Percentiles rank a stretch among this genome's conserved stretches.
These are phyloP conservation scores for Evansstolkia leycettana DNA, from an alignment of 495 filamentous ascomycete genomes.

Conservation along the genomic window DNA sequence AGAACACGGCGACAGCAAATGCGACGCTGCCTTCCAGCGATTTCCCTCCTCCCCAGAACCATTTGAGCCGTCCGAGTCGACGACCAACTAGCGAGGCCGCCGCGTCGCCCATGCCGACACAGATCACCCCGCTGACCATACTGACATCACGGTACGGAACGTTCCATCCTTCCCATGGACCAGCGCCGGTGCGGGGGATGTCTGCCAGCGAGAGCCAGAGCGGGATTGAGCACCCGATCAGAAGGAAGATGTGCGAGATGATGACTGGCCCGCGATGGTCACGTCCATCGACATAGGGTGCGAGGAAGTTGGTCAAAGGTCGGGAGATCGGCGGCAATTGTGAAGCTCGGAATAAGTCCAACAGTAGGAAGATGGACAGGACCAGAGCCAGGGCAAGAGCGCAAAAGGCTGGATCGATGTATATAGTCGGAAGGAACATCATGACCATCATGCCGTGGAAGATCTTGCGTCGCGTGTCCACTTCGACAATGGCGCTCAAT, in stretches of 20 bases:
- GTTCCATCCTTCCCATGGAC: constrained; percentile 58
- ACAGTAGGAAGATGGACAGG: constrained; percentile 69
- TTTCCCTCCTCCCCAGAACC: constrained; percentile 95
- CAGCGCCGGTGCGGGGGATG: constrained; percentile 39
- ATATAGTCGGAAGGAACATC: constrained; percentile 82
- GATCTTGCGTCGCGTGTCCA: constrained; percentile 95
- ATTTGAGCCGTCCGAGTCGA: constrained; percentile 77
- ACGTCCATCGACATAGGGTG: constrained; percentile 88
- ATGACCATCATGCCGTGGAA: constrained; percentile 97
- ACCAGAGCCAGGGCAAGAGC: constrained; percentile 64
- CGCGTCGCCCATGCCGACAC: constrained; percentile 90
- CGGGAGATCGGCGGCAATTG: constrained; percentile 81
- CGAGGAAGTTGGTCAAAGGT: constrained; percentile 71
- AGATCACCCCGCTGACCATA: constrained; percentile 84
- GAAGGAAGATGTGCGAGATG: constrained; percentile 86
- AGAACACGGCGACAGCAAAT: constrained; percentile 67
- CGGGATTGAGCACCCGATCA: constrained; percentile 92
- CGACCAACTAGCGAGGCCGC: constrained; percentile 87
- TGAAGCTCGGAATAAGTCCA: constrained; percentile 79
- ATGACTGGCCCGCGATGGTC: constrained; percentile 91
- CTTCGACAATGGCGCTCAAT: constrained; percentile 60
- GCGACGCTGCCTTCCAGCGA: constrained; percentile 84
- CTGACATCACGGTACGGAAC: constrained; percentile 56
- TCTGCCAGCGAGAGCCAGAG: constrained; percentile 78
- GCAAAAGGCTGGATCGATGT: constrained; percentile 73